Percentiles rank a stretch among this genome's conserved stretches.
Conservation (phyloP, 208 protist species). For the Crithidia bombi region DNA sequence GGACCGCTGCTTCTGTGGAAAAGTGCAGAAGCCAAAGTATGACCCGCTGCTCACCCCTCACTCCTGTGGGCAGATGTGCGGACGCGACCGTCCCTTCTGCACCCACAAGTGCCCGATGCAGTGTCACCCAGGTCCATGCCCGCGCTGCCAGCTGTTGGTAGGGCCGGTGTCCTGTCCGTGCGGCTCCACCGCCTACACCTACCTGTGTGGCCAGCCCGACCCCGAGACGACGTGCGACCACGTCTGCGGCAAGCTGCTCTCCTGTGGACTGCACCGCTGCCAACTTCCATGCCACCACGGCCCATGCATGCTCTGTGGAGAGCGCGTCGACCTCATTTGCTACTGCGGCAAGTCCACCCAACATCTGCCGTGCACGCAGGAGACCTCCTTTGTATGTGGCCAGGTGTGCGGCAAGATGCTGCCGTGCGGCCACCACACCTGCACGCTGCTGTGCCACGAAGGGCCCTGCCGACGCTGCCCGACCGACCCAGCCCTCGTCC, state of each 20-base stretch:
- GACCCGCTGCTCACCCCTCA: conserved; percentile 77
- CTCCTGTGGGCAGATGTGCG: conserved; percentile 77
- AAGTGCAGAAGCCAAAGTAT: conserved; percentile 56
- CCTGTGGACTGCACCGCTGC: conserved; percentile 64
- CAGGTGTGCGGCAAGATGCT: conserved; percentile 56
- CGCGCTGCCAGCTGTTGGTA: conserved; percentile 47
- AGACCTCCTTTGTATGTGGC: conserved; percentile 48
- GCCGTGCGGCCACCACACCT: conserved; percentile 60
- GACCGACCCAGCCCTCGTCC: conserved; percentile 50
- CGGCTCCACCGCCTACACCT: conserved; percentile 68
- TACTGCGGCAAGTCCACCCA: conserved; percentile 42
- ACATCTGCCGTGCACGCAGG: conserved; percentile 43
- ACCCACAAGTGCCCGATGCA: conserved; percentile 57
- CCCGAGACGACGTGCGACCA: conserved; percentile 59
- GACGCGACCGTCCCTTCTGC: conserved; percentile 44
- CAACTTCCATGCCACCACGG: conserved; percentile 54
- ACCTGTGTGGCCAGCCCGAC: conserved; percentile 66
- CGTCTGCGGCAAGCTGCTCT: conserved; percentile 50
- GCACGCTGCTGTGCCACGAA: conserved; percentile 60
- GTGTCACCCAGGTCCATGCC: conserved; percentile 81
- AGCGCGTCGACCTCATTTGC: conserved; percentile 34
- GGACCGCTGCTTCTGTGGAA: conserved; percentile 77
- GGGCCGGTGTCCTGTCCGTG: conserved; percentile 60
- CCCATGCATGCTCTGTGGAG: conserved; percentile 44
- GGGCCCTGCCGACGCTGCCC: conserved; percentile 66